phyloP scores from a whole-genome alignment of 2,329 filamentous ascomycete genomes.

The Samsoniella hepiali region DNA sequence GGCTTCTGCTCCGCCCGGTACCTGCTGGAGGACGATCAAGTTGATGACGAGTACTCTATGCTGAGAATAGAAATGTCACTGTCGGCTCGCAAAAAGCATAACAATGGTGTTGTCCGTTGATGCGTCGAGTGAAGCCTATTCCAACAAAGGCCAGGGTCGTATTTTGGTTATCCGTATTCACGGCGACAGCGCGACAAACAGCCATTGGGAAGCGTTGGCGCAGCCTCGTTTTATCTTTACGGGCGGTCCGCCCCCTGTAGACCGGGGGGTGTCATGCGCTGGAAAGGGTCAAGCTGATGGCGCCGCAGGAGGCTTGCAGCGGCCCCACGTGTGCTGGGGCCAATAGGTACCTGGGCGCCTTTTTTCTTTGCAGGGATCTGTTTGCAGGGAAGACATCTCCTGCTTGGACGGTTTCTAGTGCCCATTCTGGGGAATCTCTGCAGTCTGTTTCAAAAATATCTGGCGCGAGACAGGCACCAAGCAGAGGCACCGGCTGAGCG shows the following conservation, averaged over 20 bases:
- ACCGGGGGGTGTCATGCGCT: background rate
- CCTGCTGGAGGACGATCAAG: no score
- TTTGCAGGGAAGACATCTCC: no score
- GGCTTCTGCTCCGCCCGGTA: background rate
- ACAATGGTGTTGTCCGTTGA: no score
- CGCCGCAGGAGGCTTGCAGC: slow-evolving; percentile 10
- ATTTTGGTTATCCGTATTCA: background rate
- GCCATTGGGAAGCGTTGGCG: background rate
- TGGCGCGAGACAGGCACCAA: background rate
- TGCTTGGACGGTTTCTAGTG: no score
- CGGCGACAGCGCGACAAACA: background rate
- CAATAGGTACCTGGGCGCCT: background rate
- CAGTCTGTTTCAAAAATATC: background rate
- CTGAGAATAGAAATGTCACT: no score
- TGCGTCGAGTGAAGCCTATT: no score
- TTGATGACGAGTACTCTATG: no score
- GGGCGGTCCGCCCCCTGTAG: background rate
- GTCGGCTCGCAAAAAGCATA: no score
- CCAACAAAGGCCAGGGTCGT: background rate
- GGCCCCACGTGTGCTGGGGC: slow-evolving; percentile 5
- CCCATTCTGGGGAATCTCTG: no score
- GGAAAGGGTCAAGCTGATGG: background rate
- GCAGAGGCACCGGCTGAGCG: no score
- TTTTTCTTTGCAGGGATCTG: no score
- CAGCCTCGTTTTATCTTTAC: slow-evolving; percentile 1